Evolutionary conservation across 2,329 filamentous ascomycete genomes (phyloP).

Genomic region (Ascochyta lentis): DNA sequence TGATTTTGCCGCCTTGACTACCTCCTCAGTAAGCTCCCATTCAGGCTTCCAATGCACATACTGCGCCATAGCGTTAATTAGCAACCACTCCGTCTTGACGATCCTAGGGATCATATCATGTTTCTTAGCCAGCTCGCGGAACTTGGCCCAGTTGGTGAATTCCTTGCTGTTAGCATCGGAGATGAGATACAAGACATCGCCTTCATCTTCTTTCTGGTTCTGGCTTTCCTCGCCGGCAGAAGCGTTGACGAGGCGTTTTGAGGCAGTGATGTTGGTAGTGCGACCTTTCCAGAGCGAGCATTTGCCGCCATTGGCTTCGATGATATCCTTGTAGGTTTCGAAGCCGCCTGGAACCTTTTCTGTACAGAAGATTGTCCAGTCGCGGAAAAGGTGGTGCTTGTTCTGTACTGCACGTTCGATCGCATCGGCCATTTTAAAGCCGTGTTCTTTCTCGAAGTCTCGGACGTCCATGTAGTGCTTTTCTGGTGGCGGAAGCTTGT

Average conservation of each 20-base stretch:
- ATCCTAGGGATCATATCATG: constrained; percentile 82
- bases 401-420: constrained; percentile 76
- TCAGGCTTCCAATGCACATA: constrained; percentile 59
- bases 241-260: constrained; percentile 43
- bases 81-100: constrained; percentile 85
- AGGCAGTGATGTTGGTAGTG: constrained; percentile 67
- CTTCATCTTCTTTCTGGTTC: constrained; percentile 67
- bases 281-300: constrained; percentile 80
- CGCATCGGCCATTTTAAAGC: constrained; percentile 72
- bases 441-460: constrained; percentile 74
- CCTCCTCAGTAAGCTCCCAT: constrained; percentile 46
- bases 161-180: constrained; percentile 72
- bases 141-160: constrained; percentile 77
- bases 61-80: constrained; percentile 90
- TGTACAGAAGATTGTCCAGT: constrained; percentile 84
- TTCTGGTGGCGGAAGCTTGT: constrained; percentile 68
- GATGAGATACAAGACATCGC: constrained; percentile 74
- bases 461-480: constrained; percentile 74
- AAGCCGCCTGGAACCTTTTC: constrained; percentile 79
- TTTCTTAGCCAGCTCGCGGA: constrained; percentile 77
- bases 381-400: constrained; percentile 74
- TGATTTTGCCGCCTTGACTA: constrained; percentile 32
- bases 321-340: constrained; percentile 84
- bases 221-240: constrained; percentile 52
- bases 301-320: constrained; percentile 84